phyloP scores from a whole-genome alignment of 139 green algal species.

The Picochlorum sp. region DNA sequence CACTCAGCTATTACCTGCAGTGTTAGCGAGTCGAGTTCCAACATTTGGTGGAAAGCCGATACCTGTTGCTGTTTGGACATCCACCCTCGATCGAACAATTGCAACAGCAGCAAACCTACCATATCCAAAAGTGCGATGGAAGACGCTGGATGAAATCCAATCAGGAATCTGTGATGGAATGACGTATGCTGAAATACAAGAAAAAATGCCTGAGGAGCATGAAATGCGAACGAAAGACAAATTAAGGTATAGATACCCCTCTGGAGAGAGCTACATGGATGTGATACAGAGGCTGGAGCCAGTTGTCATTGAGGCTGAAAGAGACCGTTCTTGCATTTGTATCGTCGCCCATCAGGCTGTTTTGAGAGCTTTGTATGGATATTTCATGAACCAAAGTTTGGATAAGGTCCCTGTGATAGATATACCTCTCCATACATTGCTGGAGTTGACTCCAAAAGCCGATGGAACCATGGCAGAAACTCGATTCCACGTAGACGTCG shows the following conservation, averaged over 20 bases:
- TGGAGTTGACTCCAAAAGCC: constrained; percentile 77
- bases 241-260: constrained; percentile 84
- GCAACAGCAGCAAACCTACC: constrained; percentile 73
- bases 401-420: constrained; percentile 63
- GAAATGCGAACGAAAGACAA: constrained; percentile 72
- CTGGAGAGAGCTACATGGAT: constrained; percentile 85
- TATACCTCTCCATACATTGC: constrained; percentile 85
- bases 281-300: constrained; percentile 83
- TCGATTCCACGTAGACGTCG: constrained; percentile 45
- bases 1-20: constrained; percentile 55
- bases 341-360: constrained; percentile 84
- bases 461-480: constrained; percentile 75
- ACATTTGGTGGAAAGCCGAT: constrained; percentile 34
- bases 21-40: constrained; percentile 52
- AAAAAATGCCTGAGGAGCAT: constrained; percentile 67
- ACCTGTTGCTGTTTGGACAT: constrained; percentile 87
- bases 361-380: constrained; percentile 76
- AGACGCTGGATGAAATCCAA: constrained; percentile 83
- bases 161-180: constrained; percentile 75
- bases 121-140: constrained; percentile 85
- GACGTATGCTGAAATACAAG: constrained; percentile 73
- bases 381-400: constrained; percentile 64
- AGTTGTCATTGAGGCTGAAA: constrained; percentile 86
- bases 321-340: constrained; percentile 71
- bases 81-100: constrained; percentile 85